Conservation (phyloP, 306 rosid genomes). For the Lithocarpus polystachyus region DNA sequence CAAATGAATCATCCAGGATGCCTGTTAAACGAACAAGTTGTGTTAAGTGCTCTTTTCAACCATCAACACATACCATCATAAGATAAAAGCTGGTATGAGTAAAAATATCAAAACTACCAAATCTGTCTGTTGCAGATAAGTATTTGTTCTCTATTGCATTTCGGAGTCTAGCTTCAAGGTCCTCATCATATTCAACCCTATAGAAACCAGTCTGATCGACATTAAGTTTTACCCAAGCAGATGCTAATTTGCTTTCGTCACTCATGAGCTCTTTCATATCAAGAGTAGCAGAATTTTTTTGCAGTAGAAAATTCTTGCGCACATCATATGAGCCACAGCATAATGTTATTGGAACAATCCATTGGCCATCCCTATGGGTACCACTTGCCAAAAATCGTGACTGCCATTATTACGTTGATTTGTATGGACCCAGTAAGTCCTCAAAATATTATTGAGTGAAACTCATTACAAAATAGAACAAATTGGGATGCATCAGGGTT, state of each 20-base stretch:
- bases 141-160: conserved; percentile 59
- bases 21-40: no score
- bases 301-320: conserved; percentile 63
- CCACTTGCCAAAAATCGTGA: conserved; percentile 81
- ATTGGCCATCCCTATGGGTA: conserved; percentile 69
- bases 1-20: no score
- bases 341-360: conserved; percentile 83
- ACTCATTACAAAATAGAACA: neutral
- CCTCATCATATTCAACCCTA: conserved; percentile 85
- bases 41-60: no score
- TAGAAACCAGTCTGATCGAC: conserved; percentile 96
- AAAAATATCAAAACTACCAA: conserved; percentile 47
- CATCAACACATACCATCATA: neutral
- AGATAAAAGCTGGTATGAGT: neutral
- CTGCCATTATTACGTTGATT: conserved; percentile 40
- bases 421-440: neutral
- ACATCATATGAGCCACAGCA: conserved; percentile 67
- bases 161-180: conserved; percentile 67
- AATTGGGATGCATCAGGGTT: neutral
- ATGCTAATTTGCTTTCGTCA: conserved; percentile 18
- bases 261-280: conserved; percentile 51
- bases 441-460: neutral
- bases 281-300: conserved; percentile 48
- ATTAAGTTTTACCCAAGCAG: conserved; percentile 77
- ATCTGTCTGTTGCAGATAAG: conserved; percentile 80